Conservation (phyloP, 2,329 filamentous ascomycete genomes). For the Alternaria viburni region DNA sequence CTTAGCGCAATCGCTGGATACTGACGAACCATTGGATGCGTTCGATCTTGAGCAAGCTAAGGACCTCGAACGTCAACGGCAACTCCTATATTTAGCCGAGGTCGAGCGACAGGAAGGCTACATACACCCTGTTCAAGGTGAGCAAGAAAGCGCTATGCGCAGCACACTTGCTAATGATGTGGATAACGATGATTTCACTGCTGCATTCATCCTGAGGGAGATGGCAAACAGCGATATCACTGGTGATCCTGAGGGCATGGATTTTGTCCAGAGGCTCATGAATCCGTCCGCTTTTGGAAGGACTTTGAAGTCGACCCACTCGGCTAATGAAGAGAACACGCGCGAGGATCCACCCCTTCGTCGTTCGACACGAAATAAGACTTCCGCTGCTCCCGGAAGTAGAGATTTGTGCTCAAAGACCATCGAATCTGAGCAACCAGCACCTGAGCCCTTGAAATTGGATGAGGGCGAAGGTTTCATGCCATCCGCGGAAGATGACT, state of each 20-base stretch:
- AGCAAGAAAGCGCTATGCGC: neutral
- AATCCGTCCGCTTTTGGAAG: neutral
- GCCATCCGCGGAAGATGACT: constrained; percentile 3
- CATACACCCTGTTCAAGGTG: neutral
- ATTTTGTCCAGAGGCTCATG: neutral
- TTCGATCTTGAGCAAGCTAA: neutral
- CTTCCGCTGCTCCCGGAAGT: neutral
- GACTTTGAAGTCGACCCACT: neutral
- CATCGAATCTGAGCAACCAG: neutral
- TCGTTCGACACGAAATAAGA: neutral
- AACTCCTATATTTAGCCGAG: neutral
- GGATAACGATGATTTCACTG: neutral
- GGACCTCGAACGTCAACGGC: neutral
- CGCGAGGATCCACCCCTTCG: neutral
- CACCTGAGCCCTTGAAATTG: neutral
- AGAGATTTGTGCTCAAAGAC: neutral
- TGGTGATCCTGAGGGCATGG: neutral
- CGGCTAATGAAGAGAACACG: neutral
- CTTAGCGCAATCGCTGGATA: neutral
- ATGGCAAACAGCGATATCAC: neutral
- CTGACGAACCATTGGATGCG: neutral
- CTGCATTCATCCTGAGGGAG: neutral
- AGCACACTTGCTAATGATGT: neutral
- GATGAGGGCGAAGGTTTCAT: neutral
- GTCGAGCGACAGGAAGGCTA: neutral